Evolutionary conservation across 2,329 filamentous ascomycete species (phyloP).

Genomic region (Monascus ruber): DNA sequence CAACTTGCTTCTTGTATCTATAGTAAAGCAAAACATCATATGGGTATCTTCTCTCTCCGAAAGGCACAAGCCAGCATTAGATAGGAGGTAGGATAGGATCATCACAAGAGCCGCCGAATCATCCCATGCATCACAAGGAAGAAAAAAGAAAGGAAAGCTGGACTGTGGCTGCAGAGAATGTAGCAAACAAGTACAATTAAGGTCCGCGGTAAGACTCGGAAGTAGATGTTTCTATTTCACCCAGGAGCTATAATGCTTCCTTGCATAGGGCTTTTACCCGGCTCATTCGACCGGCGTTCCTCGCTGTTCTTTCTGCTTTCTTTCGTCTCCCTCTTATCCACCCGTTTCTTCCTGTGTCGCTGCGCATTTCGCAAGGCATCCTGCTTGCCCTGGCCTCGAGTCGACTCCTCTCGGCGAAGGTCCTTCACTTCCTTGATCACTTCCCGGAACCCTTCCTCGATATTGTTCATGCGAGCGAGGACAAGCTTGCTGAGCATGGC

Average conservation of each 20-base stretch:
- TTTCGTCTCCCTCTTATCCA: conserved; percentile 15
- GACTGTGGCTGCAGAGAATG: too few relatives aligned
- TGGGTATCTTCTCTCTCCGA: too few relatives aligned
- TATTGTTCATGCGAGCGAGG: conserved; percentile 78
- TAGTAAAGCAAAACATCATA: too few relatives aligned
- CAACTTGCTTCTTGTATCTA: too few relatives aligned
- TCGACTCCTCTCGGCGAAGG: conserved; percentile 35
- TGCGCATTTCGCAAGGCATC: conserved; percentile 13
- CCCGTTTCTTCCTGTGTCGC: conserved; percentile 17
- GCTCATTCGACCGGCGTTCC: conserved; percentile 1
- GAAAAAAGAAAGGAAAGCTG: too few relatives aligned
- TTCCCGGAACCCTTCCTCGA: conserved; percentile 83
- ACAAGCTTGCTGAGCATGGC: conserved; percentile 70
- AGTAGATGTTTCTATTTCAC: neutral
- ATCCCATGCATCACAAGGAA: too few relatives aligned
- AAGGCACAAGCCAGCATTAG: too few relatives aligned
- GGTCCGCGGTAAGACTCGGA: neutral
- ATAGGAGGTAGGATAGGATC: too few relatives aligned
- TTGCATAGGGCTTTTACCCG: neutral
- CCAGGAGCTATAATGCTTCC: too few relatives aligned
- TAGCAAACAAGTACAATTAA: too few relatives aligned
- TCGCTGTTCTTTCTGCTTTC: conserved; percentile 14
- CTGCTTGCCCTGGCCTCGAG: conserved; percentile 16
- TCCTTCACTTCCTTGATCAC: conserved; percentile 71
- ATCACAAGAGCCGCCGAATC: too few relatives aligned